Conservation (phyloP, 805 yeast species). For the Myxozyma kluyveri region DNA sequence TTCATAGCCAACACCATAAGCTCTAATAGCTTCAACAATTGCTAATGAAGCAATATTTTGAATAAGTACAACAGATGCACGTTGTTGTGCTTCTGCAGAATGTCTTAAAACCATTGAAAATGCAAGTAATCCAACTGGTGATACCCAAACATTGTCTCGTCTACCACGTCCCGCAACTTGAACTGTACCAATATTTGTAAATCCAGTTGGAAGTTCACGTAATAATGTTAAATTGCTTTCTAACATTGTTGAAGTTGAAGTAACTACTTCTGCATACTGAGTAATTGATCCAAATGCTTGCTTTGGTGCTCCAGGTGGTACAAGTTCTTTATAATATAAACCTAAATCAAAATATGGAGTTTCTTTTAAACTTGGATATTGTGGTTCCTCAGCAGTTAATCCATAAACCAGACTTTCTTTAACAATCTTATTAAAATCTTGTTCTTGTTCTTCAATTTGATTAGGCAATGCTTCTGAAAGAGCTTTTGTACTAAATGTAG, state of each 20-base stretch:
- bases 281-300: slow-evolving; percentile 53
- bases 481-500: slow-evolving; percentile 8
- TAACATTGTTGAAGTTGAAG: slow-evolving; percentile 78
- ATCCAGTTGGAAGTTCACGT: slow-evolving; percentile 63
- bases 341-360: slow-evolving; percentile 74
- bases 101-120: slow-evolving; percentile 67
- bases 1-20: slow-evolving; percentile 64
- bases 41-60: slow-evolving; percentile 87
- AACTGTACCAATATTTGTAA: slow-evolving; percentile 66
- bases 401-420: slow-evolving; percentile 54
- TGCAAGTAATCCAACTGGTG: slow-evolving; percentile 89
- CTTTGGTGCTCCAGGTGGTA: slow-evolving; percentile 5
- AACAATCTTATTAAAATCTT: slow-evolving; percentile 53
- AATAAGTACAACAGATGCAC: slow-evolving; percentile 67
- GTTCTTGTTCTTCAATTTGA: slow-evolving; percentile 36
- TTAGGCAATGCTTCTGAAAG: slow-evolving; percentile 12
- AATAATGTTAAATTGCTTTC: slow-evolving; percentile 68
- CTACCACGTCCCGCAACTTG: slow-evolving; percentile 93
- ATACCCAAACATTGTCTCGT: slow-evolving; percentile 93
- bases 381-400: slow-evolving; percentile 35
- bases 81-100: slow-evolving; percentile 42
- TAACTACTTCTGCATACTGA: slow-evolving; percentile 81
- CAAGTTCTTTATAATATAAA: slow-evolving; percentile 47
- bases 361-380: slow-evolving; percentile 25
- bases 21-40: slow-evolving; percentile 67